Base-by-base conservation (phyloP, 768 basidiomycete species). In the Kwoniella heveanensis region DNA sequence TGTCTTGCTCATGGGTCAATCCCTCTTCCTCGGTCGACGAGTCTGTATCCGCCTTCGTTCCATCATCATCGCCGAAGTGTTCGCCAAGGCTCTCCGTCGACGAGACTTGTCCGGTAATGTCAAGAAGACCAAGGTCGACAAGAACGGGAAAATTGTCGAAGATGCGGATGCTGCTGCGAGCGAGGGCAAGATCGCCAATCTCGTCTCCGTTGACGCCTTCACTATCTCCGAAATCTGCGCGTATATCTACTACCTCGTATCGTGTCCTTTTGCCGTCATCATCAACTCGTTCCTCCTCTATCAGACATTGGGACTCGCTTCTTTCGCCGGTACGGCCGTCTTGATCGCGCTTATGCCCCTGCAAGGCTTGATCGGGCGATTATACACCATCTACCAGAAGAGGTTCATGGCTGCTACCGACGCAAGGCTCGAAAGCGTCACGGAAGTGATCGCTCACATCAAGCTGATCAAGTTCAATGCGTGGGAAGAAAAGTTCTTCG, bases 271-370 rank as follows among this genome's bases (percentile, higher is more conserved):
- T 21, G 71, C 71, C n/a, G 85, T 92, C 65, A 72, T 83, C 47
- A 85, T 93, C 67, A 91, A 90, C 26, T 84, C 88, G 1, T 70
- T 86, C 65, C 87, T 93, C 79, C 79, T 94, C 55, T 93, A 92
- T 77, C 84, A 82, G 54, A 82, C 93, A 22, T 86, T 93, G 52
- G 91, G 90, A 82, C 19, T 66, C 26, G 70, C 72, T 27, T 65
- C 74, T 13, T 62, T 77, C 54, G 77, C 77, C 26, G 74, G 76
- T 65, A 73, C 77, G 17, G 72, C 66, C 2, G 70, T 73, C 17
- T 61, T 78, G 5, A 58, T 79, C 32, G 47, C 72, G 7, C 54
- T 78, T 22, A 70, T 77, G 5, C 78, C 80, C 1, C 32, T 80
- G 12, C 78, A 79, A 60, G 74, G 69, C 12, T 58, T 70, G 55